These are phyloP conservation scores for Ogataea trehalophila DNA, from an alignment of 805 yeast species.

Conservation along the genomic window DNA sequence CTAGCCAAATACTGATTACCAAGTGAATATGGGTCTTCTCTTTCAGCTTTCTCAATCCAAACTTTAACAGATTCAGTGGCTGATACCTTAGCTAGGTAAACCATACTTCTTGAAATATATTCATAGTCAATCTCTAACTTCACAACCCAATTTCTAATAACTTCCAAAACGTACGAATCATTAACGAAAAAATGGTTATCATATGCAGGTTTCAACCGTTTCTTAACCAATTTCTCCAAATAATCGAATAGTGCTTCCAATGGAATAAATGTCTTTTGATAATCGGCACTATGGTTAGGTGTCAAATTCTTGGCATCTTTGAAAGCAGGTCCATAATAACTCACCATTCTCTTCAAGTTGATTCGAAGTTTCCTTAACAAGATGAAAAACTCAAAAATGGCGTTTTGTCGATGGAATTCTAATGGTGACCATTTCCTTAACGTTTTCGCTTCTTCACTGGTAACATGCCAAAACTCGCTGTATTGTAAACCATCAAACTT, in stretches of 20 bases:
- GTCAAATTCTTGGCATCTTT: constrained; percentile 16
- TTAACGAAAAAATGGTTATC: constrained; percentile 26
- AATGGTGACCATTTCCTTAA: constrained; percentile 22
- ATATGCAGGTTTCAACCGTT: constrained; percentile 23
- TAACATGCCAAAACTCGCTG: constrained; percentile 26
- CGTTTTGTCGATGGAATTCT: constrained; percentile 27
- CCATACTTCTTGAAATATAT: constrained; percentile 26
- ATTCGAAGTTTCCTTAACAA: constrained; percentile 22
- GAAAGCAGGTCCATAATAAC: constrained; percentile 26
- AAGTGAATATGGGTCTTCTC: constrained; percentile 13
- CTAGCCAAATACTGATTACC: constrained; percentile 24
- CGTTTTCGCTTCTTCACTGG: constrained; percentile 17
- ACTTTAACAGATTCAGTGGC: constrained; percentile 22
- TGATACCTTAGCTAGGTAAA: constrained; percentile 26
- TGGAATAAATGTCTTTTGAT: constrained; percentile 26
- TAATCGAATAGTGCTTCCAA: constrained; percentile 20
- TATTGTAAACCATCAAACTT: constrained; percentile 23
- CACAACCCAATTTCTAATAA: constrained; percentile 23
- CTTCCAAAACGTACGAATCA: constrained; percentile 23
- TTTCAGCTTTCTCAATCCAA: constrained; percentile 19
- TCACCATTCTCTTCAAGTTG: constrained; percentile 25
- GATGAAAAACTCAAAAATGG: constrained; percentile 26
- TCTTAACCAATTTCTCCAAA: constrained; percentile 22
- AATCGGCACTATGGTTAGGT: constrained; percentile 15
- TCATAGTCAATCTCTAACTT: constrained; percentile 23